Evolutionary conservation across 75 land plant species (phyloP).

Genomic region (Selaginella tamariscina): DNA sequence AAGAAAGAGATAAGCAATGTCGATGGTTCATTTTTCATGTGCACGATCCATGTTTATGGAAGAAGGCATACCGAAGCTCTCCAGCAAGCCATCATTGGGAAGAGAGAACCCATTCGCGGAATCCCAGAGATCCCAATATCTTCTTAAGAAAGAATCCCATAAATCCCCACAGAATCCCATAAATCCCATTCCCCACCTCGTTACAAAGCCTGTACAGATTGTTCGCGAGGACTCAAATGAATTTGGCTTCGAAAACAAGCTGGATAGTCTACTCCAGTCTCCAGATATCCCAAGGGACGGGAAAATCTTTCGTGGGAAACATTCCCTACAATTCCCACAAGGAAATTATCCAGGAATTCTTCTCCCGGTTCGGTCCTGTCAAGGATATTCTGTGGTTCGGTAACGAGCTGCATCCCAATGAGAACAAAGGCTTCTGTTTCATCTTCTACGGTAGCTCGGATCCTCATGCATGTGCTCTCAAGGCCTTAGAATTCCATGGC

Average conservation of each 20-base stretch:
- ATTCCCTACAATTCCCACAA: constrained; percentile 58
- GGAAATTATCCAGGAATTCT: constrained; percentile 47
- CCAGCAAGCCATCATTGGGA: background rate
- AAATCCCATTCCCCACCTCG: background rate
- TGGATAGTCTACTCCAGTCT: too few species aligned
- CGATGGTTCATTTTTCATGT: too few species aligned
- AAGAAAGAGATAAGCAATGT: background rate
- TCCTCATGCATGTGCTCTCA: constrained; percentile 46
- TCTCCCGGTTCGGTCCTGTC: constrained; percentile 82
- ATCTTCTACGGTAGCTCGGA: constrained; percentile 60
- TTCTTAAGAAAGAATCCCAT: background rate
- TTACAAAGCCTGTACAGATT: background rate
- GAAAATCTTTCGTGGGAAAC: constrained; percentile 90
- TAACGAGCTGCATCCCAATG: constrained; percentile 49
- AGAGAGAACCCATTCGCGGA: background rate
- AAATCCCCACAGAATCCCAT: background rate
- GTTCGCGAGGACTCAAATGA: background rate
- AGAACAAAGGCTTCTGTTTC: constrained; percentile 79
- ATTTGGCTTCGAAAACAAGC: background rate
- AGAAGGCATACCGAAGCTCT: background rate
- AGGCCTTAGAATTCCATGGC: constrained; percentile 88
- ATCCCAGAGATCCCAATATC: background rate
- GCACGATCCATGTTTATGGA: background rate
- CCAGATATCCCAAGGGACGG: too few species aligned
- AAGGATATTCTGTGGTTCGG: constrained; percentile 55